These are phyloP conservation scores for Candida anutae DNA, from an alignment of 1,139 yeast species.

Conservation along the genomic window DNA sequence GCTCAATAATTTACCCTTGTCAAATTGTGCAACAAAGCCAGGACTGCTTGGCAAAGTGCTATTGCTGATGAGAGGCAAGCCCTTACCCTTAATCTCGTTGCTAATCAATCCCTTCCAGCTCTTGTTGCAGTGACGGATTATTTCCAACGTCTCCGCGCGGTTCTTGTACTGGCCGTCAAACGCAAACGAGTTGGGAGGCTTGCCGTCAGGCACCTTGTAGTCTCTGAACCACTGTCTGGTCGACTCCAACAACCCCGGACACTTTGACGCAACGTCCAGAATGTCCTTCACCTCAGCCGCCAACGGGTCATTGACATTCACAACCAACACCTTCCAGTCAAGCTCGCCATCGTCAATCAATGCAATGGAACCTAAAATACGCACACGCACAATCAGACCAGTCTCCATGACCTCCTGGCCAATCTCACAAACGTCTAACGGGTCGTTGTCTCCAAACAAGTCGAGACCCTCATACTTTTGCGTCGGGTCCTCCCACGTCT, in stretches of 20 bases:
- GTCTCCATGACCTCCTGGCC: conserved; percentile 65
- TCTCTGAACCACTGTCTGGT: conserved; percentile 89
- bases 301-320: conserved; percentile 68
- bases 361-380: conserved; percentile 81
- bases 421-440: conserved; percentile 84
- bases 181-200: conserved; percentile 81
- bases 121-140: conserved; percentile 60
- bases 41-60: conserved; percentile 7
- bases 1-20: too few relatives aligned
- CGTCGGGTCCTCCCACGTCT: conserved; percentile 91
- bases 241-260: conserved; percentile 77
- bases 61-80: conserved; percentile 11
- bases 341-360: conserved; percentile 88
- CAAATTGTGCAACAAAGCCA: conserved; percentile 11
- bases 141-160: conserved; percentile 64
- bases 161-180: conserved; percentile 74
- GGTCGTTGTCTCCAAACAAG: conserved; percentile 85
- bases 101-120: conserved; percentile 65
- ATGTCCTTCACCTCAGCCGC: conserved; percentile 67
- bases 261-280: conserved; percentile 64
- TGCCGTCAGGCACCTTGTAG: conserved; percentile 87
- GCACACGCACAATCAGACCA: conserved; percentile 76
- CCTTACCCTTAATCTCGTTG: conserved; percentile 41
- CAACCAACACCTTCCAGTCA: conserved; percentile 86
- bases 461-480: conserved; percentile 65